A percentile compares a stretch with the other conserved stretches of the same genome.
These are phyloP conservation scores for Geum urbanum DNA, from an alignment of 306 rosid species.

Conservation along the genomic window DNA sequence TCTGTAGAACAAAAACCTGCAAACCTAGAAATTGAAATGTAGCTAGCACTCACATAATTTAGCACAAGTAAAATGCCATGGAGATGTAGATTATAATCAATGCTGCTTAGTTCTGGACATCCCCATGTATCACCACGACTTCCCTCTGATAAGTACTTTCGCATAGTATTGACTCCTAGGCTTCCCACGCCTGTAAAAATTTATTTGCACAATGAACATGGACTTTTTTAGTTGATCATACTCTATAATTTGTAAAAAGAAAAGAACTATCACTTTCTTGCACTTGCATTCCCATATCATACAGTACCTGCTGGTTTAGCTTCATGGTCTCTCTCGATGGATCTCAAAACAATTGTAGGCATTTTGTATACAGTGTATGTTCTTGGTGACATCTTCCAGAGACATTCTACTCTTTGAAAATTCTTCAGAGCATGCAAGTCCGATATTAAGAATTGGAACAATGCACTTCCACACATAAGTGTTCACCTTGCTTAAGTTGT, in stretches of 20 bases:
- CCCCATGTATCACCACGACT: neutral
- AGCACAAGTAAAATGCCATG: neutral
- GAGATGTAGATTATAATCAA: neutral
- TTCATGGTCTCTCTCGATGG: neutral
- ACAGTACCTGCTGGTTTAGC: neutral
- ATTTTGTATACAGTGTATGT: conserved; percentile 15
- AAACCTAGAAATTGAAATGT: neutral
- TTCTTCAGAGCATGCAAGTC: conserved; percentile 30
- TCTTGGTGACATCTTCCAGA: conserved; percentile 23
- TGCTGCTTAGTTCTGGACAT: neutral
- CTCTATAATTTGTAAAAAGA: neutral
- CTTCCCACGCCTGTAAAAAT: neutral
- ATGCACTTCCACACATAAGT: conserved; percentile 19
- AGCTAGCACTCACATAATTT: neutral
- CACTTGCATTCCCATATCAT: neutral
- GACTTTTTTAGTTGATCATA: too few species aligned
- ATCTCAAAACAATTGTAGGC: neutral
- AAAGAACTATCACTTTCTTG: neutral
- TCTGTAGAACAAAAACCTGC: neutral
- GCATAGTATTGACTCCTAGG: neutral
- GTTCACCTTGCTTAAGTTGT: conserved; percentile 1
- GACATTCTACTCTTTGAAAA: conserved; percentile 28
- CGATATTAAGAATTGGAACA: conserved; percentile 20
- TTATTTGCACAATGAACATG: too few species aligned
- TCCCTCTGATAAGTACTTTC: neutral